Base-by-base conservation (phyloP, 1,284 basidiomycete genomes). In the Boletus mariae region DNA sequence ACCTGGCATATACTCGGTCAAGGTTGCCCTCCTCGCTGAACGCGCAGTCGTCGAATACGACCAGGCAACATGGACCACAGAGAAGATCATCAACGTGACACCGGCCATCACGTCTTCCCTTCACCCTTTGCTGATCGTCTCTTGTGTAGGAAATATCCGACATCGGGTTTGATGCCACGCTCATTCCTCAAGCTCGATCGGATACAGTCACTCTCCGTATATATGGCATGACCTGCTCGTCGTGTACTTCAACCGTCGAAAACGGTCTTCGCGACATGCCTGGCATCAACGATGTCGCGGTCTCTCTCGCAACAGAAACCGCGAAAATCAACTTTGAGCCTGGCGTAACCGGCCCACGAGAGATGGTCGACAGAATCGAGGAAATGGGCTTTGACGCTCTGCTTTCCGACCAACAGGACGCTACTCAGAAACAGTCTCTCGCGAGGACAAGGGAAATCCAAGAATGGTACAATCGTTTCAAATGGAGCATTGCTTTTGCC, bases 11-110 rank as follows among this genome's bases (percentile, higher is more conserved):
- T 71, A 85, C 54, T 90, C 86, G 7, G 76, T 98, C 55, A 92
- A 94, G 65, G 94, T 99, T 23, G 95, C 96, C 13, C 78, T 99
- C 17, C 80, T 99, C 26, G 91, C 97, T 10, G 96, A 99, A 71
- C 85, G 94, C 26, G 96, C 90, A 3, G 82, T 93, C 32, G 78
- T 99, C 59, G 91, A 94, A 66, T 99, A 91, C 65, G 92, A 98
- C 65, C 82, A 90, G 20, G 64, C 74, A 1, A 68, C 75, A n/a
- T 98, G 96, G 95, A 83, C 80, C 28, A 75, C 83, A 13, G 89
- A 87, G 43, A 91, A 87, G 67, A 79, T 98, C 52, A 78, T 90
- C 45, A 82, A 82, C 60, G 92, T 90, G 63, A 62, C 82, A 73
- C 53, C 37, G 12, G 4, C 15, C 28, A 10, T n/a, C 11, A 3